Evolutionary conservation across 345 rosid species (phyloP), one percentile per base, ranked within the genome.

Genomic region (Aurinia saxatilis): DNA sequence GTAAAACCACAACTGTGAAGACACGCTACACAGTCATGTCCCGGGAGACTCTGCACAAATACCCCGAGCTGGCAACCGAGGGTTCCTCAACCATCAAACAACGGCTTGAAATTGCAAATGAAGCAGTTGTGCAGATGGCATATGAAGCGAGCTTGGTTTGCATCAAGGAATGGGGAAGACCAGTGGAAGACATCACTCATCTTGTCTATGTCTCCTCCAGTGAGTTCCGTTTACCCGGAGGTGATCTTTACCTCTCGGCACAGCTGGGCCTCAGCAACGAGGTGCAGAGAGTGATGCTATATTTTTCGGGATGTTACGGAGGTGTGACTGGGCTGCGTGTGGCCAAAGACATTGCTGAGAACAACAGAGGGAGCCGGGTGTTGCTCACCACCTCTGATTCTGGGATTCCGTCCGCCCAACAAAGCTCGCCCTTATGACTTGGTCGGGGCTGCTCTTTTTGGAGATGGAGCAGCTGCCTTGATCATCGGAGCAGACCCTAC

Each of bases 391-490:
- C 98, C 12, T 85, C 95, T 6, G 96, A 92, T 92, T 46, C 83
- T 92, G 8, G 96, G 93, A 11, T 92, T 86, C 60, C 84, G 90
- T 6, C 98, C 98, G 0, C 96, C 91, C 2, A 86, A 79, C 80
- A 87, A 81, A 49, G 75, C 81, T 13, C 90, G 91, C 65, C 98
- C 93, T 40, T 88, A 92, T 12, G 89, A 88, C 64, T 84, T 92
- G 9, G 98, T 92, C 4, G 96, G 96, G 34, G 96, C 95, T 5
- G 95, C 98, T 27, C 87, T 92, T n/a, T 92, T 92, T n/a, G 98
- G 93, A 2, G 96, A 92, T 9, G 98, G 96, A 4, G 95, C 95
- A 9, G 96, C 95, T 0, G 95, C 95, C 6, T 85, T 68, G 14
- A 74, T 92, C 23, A 66, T 92, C 2, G 93, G 96, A 64, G 80